Percentiles rank a stretch among this genome's conserved stretches.
Evolutionary conservation across 176 grass and related monocot species (phyloP).

Genomic region (Oryza officinalis): DNA sequence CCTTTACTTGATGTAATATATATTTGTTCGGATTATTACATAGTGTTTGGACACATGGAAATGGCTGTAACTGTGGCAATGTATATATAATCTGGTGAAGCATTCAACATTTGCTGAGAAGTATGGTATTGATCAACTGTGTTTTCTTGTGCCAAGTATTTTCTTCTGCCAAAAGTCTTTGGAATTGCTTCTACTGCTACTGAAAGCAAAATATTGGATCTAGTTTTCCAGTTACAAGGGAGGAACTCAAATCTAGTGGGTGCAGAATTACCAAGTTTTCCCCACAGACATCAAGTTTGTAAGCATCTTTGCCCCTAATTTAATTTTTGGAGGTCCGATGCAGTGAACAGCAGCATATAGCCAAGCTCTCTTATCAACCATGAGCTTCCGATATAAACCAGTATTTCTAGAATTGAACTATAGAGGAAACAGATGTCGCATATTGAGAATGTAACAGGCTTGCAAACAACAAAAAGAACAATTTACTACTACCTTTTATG

Average conservation of each 20-base stretch:
- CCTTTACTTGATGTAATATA: constrained; percentile 1
- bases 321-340: no score
- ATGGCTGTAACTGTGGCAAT: not conserved
- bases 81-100: constrained; percentile 15
- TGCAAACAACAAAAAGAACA: not conserved
- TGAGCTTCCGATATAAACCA: no score
- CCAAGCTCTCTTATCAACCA: no score
- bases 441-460: not conserved
- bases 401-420: no score
- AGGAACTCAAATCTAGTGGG: not conserved
- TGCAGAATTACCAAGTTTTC: not conserved
- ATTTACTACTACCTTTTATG: constrained; percentile 18
- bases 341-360: no score
- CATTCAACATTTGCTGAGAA: not conserved
- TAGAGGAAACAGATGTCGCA: not conserved
- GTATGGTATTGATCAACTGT: not conserved
- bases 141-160: not conserved
- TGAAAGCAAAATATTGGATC: not conserved
- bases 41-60: not conserved
- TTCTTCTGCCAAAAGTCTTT: not conserved
- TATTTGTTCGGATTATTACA: not conserved
- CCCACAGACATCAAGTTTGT: not conserved
- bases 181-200: not conserved
- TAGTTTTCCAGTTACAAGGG: not conserved
- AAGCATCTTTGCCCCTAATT: no score